Evolutionary conservation across 805 yeast genomes (phyloP), one percentile per base, ranked within the genome.

Genomic region (Clavispora carvajalis): DNA sequence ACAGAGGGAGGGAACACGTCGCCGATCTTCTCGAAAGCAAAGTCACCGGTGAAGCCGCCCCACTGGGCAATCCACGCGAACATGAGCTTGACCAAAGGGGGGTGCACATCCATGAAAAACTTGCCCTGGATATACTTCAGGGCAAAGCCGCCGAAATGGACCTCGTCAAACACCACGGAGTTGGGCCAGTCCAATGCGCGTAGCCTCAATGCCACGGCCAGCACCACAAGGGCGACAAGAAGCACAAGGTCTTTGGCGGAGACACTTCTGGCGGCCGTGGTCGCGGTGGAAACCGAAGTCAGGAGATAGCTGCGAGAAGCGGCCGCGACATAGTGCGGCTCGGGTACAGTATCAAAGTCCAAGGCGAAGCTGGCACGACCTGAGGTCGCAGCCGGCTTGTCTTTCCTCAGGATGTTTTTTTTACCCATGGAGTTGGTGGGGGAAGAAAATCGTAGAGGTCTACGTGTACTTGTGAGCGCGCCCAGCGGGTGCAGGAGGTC

Each of bases 131-230:
- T 73, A 65, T 89, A 93, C 62, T 85, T 80, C 43, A 82, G 74
- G 23, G 96, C 95, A 65, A 91, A 93, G n/a, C 95, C 95, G 41
- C 99, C 99, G 55, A 93, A 93, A 63, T 86, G 95, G 30, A 85
- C 93, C 62, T 91, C 99, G 61, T 89, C 96, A 50, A 86, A 86
- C 10, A 91, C 95, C 26, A 89, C 95, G 22, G 90, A 79, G 53
- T 79, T 64, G 29, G 99, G 99, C 46, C 65, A 57, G 21, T 74
- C 67, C 43, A 93, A 67, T 39, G 74, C 67, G 49, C 71, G 67
- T 39, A 84, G 68, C 51, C 99, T 79, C 37, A 87, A 74, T 35
- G 62, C 53, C 10, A 71, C 46, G 0, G 95, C 75, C 2, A 71
- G 49, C n/a, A 77, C 53, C 39, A 86, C 64, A 12, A 66, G 55